phyloP scores from a whole-genome alignment of 805 yeast genomes.

The Vanderwaltozyma tropicalis region DNA sequence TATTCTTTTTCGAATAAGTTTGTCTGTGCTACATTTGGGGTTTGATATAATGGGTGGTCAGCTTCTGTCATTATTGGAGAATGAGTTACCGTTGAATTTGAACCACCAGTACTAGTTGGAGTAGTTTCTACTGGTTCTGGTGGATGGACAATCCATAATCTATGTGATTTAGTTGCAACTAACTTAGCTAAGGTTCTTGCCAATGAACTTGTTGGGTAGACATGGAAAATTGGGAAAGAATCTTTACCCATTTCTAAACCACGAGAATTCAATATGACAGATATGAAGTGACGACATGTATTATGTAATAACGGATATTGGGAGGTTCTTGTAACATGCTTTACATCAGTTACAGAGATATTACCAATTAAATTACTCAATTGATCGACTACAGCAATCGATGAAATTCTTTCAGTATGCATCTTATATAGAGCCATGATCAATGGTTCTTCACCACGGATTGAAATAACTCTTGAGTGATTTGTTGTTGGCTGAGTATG shows the following conservation, averaged over 20 bases:
- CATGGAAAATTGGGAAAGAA: constrained; percentile 94
- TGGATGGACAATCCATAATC: constrained; percentile 75
- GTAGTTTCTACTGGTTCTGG: constrained; percentile 27
- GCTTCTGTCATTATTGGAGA: constrained; percentile 20
- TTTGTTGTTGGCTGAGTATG: constrained; percentile 29
- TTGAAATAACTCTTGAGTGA: constrained; percentile 55
- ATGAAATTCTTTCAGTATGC: constrained; percentile 76
- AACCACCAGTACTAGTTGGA: constrained; percentile 10
- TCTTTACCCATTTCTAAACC: constrained; percentile 84
- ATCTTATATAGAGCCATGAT: constrained; percentile 80
- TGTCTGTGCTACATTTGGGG: constrained; percentile 15
- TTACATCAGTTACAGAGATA: constrained; percentile 89
- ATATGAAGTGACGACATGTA: constrained; percentile 78
- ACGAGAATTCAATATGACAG: constrained; percentile 74
- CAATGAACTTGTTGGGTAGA: constrained; percentile 63
- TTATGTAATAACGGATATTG: constrained; percentile 74
- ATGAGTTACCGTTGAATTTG: constrained; percentile 12
- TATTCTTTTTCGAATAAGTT: constrained; percentile 35
- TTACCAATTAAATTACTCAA: constrained; percentile 73
- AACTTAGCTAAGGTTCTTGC: constrained; percentile 88
- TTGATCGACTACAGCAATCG: constrained; percentile 85
- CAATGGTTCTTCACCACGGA: constrained; percentile 76
- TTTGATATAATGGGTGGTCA: constrained; percentile 14
- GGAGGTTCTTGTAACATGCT: constrained; percentile 75
- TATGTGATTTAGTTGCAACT: constrained; percentile 89